phyloP scores from a whole-genome alignment of 2,329 filamentous ascomycete genomes.

The Neurospora sp. region DNA sequence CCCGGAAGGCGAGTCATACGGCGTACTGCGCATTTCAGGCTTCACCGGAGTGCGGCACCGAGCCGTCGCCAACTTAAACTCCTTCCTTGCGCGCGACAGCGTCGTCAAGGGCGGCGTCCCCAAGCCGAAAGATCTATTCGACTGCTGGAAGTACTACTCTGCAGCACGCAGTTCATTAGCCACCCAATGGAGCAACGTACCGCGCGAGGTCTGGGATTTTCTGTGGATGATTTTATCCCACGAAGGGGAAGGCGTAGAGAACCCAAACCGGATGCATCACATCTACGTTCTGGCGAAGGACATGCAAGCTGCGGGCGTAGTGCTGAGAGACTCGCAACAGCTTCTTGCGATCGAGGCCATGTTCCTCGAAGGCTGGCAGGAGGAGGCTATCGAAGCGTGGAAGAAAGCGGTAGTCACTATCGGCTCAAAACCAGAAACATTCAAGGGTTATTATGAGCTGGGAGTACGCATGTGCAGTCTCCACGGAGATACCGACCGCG shows the following conservation, averaged over 20 bases:
- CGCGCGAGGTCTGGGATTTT: conserved; percentile 49
- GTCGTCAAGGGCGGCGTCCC: conserved; percentile 26
- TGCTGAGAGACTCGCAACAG: conserved; percentile 47
- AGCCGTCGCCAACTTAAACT: conserved; percentile 20
- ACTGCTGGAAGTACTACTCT: conserved; percentile 41
- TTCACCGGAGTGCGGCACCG: conserved; percentile 14
- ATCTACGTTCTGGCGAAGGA: conserved; percentile 54
- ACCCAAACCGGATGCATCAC: conserved; percentile 49
- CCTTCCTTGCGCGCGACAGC: conserved; percentile 21
- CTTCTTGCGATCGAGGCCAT: conserved; percentile 60
- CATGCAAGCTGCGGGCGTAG: conserved; percentile 48
- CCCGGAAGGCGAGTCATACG: conserved; percentile 13
- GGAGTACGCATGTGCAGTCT: conserved; percentile 56
- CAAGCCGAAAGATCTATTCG: conserved; percentile 18
- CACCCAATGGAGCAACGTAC: conserved; percentile 42
- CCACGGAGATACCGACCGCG: conserved; percentile 46
- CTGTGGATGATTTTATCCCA: conserved; percentile 55
- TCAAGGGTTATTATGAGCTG: conserved; percentile 50
- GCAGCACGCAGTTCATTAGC: conserved; percentile 34
- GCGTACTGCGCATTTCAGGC: conserved; percentile 15
- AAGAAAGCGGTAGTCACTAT: conserved; percentile 44
- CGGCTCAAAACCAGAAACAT: conserved; percentile 36
- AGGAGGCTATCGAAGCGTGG: conserved; percentile 54
- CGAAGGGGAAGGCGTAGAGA: conserved; percentile 33
- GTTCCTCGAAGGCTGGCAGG: conserved; percentile 50